These are phyloP conservation scores for Paspalum vaginatum DNA, from an alignment of 176 grass and related monocot species.

Conservation along the genomic window DNA sequence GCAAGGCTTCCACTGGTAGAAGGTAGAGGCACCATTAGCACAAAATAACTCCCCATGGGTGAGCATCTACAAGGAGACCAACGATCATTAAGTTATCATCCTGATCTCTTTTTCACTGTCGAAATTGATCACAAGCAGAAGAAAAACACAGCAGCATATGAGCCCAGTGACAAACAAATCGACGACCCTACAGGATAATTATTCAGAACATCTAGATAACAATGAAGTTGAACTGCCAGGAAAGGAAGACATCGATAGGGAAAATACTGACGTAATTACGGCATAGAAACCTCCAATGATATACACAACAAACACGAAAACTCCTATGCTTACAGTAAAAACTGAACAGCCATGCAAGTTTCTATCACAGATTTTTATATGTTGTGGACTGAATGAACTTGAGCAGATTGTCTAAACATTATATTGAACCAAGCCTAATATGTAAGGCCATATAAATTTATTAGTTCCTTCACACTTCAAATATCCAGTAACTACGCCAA, in stretches of 20 bases:
- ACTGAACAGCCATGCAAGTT: background rate
- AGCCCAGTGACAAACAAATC: background rate
- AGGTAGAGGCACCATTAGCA: no score
- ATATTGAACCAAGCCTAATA: background rate
- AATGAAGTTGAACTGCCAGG: slow-evolving; percentile 1
- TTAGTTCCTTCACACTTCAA: background rate
- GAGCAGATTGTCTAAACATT: background rate
- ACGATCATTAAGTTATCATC: slow-evolving; percentile 98
- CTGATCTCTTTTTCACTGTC: slow-evolving; percentile 81
- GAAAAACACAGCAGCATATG: slow-evolving; percentile 4
- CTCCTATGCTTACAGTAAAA: background rate
- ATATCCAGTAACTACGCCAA: background rate
- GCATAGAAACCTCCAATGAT: background rate
- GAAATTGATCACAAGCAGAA: slow-evolving; percentile 34
- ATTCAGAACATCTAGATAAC: background rate
- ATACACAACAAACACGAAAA: background rate
- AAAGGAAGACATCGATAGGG: background rate
- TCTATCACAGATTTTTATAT: background rate
- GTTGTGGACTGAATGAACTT: background rate
- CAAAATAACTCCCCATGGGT: no score
- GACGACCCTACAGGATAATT: background rate
- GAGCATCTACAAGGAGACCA: slow-evolving; percentile 49
- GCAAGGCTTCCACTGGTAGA: no score
- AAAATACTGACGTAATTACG: background rate
- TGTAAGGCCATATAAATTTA: background rate